Evolutionary conservation across 2,329 filamentous ascomycete species (phyloP), one percentile per base, ranked within the genome.

Genomic region (Didymella segeticola): DNA sequence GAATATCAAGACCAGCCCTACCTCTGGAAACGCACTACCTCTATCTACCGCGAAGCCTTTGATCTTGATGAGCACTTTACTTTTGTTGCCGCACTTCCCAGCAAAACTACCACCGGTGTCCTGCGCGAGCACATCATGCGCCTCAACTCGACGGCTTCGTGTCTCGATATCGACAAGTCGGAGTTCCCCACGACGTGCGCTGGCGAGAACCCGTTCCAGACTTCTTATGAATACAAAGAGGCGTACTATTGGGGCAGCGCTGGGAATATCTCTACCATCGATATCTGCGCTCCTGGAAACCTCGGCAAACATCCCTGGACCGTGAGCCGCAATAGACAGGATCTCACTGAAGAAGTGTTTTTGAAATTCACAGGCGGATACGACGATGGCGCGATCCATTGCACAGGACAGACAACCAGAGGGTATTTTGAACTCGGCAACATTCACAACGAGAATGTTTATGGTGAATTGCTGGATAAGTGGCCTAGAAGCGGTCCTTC

Each of bases 391-490:
- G 45, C 52, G 5, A 17, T 54, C 30, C 61, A 55, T 10, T 63
- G 61, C 41, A 43, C 43, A 19, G 39, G 45, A 9, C 37, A 38
- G 14, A 61, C 61, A 1, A 55, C 56, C 3, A 51, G 61, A n/a
- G 58, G 58, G 2, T 63, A 60, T 20, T 63, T 63, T n/a, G 61
- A 61, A 22, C 37, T 63, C 3, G 56, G 58, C 3, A 62, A 62
- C 19, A 26, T 23, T 10, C 33, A 48, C 2, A 60, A 47, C 29
- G 47, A 43, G 14, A 23, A 27, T 3, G 25, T 17, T 10, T 45
- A 49, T 22, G 48, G n/a, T n/a, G n/a, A n/a, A n/a, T n/a, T n/a
- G n/a, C n/a, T n/a, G n/a, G n/a, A n/a, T n/a, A n/a, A n/a, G n/a
- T n/a, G n/a, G n/a, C n/a, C n/a, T n/a, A n/a, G n/a, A n/a, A n/a